phyloP scores from a whole-genome alignment of 345 rosid species.

The Rhodamnia argentea region DNA sequence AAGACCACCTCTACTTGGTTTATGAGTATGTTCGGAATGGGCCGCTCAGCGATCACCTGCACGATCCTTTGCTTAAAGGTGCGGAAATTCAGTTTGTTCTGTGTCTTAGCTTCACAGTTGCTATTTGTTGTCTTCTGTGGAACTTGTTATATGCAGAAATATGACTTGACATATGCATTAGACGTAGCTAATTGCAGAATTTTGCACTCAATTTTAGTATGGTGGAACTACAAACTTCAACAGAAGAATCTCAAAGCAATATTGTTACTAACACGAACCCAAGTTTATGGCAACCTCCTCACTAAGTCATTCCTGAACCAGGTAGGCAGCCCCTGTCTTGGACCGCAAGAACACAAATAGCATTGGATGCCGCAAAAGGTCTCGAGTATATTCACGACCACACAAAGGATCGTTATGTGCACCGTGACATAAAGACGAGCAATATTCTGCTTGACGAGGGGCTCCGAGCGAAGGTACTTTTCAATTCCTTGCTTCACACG shows the following conservation, averaged over 20 bases:
- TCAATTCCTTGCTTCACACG: neutral
- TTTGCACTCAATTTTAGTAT: neutral
- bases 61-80: constrained; percentile 48
- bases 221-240: neutral
- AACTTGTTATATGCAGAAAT: neutral
- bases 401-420: constrained; percentile 54
- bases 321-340: constrained; percentile 53
- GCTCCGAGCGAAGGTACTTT: constrained; percentile 46
- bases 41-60: constrained; percentile 55
- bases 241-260: neutral
- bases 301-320: constrained; percentile 1
- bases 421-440: constrained; percentile 53
- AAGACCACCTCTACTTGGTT: constrained; percentile 57
- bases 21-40: constrained; percentile 47
- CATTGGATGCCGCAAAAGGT: constrained; percentile 55
- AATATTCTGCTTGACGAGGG: constrained; percentile 52
- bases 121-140: neutral
- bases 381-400: constrained; percentile 65
- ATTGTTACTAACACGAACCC: neutral
- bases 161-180: neutral
- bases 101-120: neutral
- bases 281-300: neutral
- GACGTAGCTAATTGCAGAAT: neutral
- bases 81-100: neutral
- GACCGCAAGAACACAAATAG: constrained; percentile 56